phyloP scores from a whole-genome alignment of 257 asterid species.

The Primulina huaijiensis region DNA sequence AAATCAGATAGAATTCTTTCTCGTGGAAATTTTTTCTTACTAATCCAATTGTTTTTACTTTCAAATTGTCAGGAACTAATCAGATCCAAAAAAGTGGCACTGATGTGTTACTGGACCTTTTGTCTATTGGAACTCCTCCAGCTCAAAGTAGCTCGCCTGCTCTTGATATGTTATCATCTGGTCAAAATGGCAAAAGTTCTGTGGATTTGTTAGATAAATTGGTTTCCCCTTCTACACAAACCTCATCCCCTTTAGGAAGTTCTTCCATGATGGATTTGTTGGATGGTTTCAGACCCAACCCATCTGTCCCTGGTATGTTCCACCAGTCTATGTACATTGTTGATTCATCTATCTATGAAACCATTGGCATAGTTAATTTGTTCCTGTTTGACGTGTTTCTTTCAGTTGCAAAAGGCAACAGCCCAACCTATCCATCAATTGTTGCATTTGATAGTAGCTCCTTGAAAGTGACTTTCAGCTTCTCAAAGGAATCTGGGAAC shows the following conservation, averaged over 20 bases:
- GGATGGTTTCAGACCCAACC: slow-evolving; percentile 69
- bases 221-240: slow-evolving; percentile 49
- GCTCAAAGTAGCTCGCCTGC: slow-evolving; percentile 52
- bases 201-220: slow-evolving; percentile 47
- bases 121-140: slow-evolving; percentile 81
- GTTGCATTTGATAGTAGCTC: slow-evolving; percentile 83
- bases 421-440: slow-evolving; percentile 63
- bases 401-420: slow-evolving; percentile 59
- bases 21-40: neutral
- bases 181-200: slow-evolving; percentile 47
- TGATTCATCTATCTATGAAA: neutral
- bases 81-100: slow-evolving; percentile 58
- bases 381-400: slow-evolving; percentile 23
- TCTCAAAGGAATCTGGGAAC: slow-evolving; percentile 74
- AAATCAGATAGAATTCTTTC: slow-evolving; percentile 1
- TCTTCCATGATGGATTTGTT: slow-evolving; percentile 81
- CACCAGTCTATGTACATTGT: slow-evolving; percentile 17
- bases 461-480: slow-evolving; percentile 61
- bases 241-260: slow-evolving; percentile 46
- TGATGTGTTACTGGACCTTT: slow-evolving; percentile 73
- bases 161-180: slow-evolving; percentile 49
- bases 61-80: slow-evolving; percentile 47
- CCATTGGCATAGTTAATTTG: slow-evolving; percentile 14
- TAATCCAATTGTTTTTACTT: slow-evolving; percentile 17
- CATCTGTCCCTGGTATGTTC: slow-evolving; percentile 52